Percentiles rank a stretch among this genome's conserved stretches.
These are phyloP conservation scores for Jaltomata sinuosa DNA, from an alignment of 257 asterid genomes.

Conservation along the genomic window DNA sequence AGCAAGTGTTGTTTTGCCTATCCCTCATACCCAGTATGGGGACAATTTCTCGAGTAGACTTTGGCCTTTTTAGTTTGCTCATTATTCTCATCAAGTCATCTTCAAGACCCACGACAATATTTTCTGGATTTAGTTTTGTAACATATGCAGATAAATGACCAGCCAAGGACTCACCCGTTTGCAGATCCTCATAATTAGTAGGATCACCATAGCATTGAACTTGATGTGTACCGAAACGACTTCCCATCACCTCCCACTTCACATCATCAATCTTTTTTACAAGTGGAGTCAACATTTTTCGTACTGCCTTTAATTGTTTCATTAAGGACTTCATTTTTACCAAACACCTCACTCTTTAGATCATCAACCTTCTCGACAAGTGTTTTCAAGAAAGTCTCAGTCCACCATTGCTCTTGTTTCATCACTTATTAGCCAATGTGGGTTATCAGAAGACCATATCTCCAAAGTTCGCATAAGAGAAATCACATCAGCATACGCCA, in stretches of 20 bases:
- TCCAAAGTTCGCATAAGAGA: too few relatives aligned
- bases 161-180: neutral
- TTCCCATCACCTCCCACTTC: neutral
- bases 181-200: neutral
- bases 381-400: too few relatives aligned
- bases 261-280: neutral
- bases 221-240: neutral
- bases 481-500: too few relatives aligned
- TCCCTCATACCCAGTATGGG: neutral
- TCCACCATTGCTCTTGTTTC: too few relatives aligned
- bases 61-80: neutral
- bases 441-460: too few relatives aligned
- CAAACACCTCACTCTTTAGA: too few relatives aligned
- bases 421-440: too few relatives aligned
- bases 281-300: neutral
- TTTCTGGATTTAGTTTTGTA: neutral
- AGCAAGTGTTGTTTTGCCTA: too few relatives aligned
- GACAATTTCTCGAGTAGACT: neutral
- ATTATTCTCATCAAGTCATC: neutral
- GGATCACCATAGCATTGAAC: neutral
- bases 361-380: too few relatives aligned
- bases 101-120: neutral
- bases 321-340: too few relatives aligned
- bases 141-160: neutral
- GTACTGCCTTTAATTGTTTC: neutral